phyloP scores from a whole-genome alignment of 176 grass and related monocot species.

The Panicum miliaceum region DNA sequence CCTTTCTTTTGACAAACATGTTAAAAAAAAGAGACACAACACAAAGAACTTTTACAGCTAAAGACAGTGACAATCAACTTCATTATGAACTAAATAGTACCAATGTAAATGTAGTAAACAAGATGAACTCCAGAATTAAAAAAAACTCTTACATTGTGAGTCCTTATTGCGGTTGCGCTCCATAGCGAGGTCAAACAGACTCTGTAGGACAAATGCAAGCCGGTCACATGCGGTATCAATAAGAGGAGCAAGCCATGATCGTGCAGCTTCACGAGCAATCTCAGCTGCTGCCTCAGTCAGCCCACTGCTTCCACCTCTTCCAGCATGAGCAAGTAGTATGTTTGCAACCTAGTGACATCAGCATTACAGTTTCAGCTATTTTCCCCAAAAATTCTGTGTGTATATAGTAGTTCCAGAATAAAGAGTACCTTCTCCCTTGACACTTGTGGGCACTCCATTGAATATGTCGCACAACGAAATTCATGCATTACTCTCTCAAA shows the following conservation, averaged over 20 bases:
- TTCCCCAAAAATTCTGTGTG: background rate
- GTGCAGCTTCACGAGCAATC: slow-evolving; percentile 85
- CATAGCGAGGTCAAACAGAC: slow-evolving; percentile 92
- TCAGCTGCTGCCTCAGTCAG: slow-evolving; percentile 88
- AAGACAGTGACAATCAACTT: slow-evolving; percentile 9
- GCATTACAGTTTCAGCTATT: slow-evolving; percentile 21
- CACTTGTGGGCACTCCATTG: slow-evolving; percentile 89
- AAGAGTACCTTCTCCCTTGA: slow-evolving; percentile 89
- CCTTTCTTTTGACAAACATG: background rate
- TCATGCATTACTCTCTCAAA: slow-evolving; percentile 98
- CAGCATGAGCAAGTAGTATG: slow-evolving; percentile 97
- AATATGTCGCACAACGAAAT: slow-evolving; percentile 91
- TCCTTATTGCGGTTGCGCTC: slow-evolving; percentile 71
- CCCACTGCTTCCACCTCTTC: slow-evolving; percentile 79
- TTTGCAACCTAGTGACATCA: slow-evolving; percentile 77
- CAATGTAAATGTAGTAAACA: background rate
- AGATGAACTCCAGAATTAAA: slow-evolving; percentile 27
- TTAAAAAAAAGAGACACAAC: background rate
- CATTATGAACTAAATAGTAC: slow-evolving; percentile 11
- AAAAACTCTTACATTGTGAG: slow-evolving; percentile 56
- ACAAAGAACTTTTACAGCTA: slow-evolving; percentile 1
- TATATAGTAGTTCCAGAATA: background rate
- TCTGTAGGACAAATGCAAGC: slow-evolving; percentile 93
- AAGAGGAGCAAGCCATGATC: slow-evolving; percentile 91
- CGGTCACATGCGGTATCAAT: slow-evolving; percentile 90